Evolutionary conservation across 2,329 filamentous ascomycete species (phyloP).

Genomic region (Dryadomyces quercus-mongolicae): DNA sequence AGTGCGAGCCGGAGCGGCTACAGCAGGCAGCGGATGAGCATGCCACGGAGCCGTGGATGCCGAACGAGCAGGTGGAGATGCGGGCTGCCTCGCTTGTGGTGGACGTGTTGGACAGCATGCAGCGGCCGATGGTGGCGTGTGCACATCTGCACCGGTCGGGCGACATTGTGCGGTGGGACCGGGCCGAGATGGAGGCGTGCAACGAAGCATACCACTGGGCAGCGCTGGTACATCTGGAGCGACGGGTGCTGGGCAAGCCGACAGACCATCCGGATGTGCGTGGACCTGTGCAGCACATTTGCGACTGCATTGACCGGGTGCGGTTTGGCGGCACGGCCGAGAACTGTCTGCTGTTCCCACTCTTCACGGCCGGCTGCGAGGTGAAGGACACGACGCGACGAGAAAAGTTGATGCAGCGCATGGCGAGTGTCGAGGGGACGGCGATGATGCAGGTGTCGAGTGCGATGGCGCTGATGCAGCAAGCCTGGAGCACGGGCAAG

Average conservation of each 20-base stretch:
- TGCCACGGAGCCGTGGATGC: slow-evolving; percentile 34
- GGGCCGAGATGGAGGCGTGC: slow-evolving; percentile 53
- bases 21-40: neutral
- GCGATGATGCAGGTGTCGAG: slow-evolving; percentile 64
- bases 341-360: slow-evolving; percentile 63
- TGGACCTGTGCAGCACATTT: slow-evolving; percentile 48
- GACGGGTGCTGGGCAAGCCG: slow-evolving; percentile 55
- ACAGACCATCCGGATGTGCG: slow-evolving; percentile 48
- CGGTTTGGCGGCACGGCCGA: slow-evolving; percentile 58
- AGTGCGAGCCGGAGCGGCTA: slow-evolving; percentile 39
- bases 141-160: slow-evolving; percentile 33
- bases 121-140: slow-evolving; percentile 27
- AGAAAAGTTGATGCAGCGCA: slow-evolving; percentile 49
- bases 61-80: slow-evolving; percentile 37
- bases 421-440: slow-evolving; percentile 56
- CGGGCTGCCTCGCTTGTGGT: slow-evolving; percentile 47
- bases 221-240: slow-evolving; percentile 62
- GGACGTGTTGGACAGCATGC: slow-evolving; percentile 47
- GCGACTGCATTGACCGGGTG: slow-evolving; percentile 49
- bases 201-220: slow-evolving; percentile 75
- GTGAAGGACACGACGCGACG: slow-evolving; percentile 43
- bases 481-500: slow-evolving; percentile 54
- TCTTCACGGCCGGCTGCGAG: slow-evolving; percentile 76
- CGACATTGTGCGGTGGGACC: slow-evolving; percentile 45
- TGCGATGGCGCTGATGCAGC: slow-evolving; percentile 54